These are phyloP conservation scores for Xylariaceae sp. DNA, from an alignment of 2,329 filamentous ascomycete genomes.

Conservation along the genomic window DNA sequence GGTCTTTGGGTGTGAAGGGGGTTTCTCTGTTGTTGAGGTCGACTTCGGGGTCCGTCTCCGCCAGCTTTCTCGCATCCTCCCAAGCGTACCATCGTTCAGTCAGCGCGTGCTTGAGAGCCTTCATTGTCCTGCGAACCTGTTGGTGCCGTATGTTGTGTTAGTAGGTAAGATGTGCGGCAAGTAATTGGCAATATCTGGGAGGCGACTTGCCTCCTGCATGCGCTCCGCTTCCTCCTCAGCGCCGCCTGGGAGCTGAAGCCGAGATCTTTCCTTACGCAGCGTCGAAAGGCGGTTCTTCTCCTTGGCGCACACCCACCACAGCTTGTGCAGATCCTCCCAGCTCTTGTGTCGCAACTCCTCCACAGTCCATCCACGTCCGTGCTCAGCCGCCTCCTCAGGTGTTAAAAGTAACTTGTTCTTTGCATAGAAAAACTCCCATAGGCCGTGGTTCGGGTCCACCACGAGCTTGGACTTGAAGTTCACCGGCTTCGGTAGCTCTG, in stretches of 20 bases:
- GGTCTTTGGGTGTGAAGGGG: conserved; percentile 45
- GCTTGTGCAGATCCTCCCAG: conserved; percentile 84
- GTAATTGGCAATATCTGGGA: not conserved
- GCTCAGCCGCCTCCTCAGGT: conserved; percentile 63
- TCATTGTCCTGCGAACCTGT: conserved; percentile 73
- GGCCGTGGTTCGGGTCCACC: conserved; percentile 70
- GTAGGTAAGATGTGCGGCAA: not conserved
- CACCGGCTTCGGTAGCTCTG: conserved; percentile 68
- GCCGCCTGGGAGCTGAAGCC: conserved; percentile 62
- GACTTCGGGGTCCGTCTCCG: conserved; percentile 61
- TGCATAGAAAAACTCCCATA: conserved; percentile 86
- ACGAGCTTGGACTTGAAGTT: conserved; percentile 54
- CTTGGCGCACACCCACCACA: conserved; percentile 93
- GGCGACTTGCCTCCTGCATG: conserved; percentile 54
- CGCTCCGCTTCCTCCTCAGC: conserved; percentile 39
- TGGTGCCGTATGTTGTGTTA: not conserved
- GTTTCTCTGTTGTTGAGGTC: conserved; percentile 48
- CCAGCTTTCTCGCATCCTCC: conserved; percentile 67
- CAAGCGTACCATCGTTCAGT: conserved; percentile 87
- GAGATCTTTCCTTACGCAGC: conserved; percentile 60
- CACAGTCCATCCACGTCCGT: conserved; percentile 79
- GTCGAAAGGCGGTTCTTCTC: conserved; percentile 90
- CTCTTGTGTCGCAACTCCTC: conserved; percentile 83
- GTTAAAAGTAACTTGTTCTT: conserved; percentile 63
- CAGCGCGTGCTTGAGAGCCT: conserved; percentile 74